Conservation (phyloP, 2,329 filamentous ascomycete species). For the Monilinia fructigena region DNA sequence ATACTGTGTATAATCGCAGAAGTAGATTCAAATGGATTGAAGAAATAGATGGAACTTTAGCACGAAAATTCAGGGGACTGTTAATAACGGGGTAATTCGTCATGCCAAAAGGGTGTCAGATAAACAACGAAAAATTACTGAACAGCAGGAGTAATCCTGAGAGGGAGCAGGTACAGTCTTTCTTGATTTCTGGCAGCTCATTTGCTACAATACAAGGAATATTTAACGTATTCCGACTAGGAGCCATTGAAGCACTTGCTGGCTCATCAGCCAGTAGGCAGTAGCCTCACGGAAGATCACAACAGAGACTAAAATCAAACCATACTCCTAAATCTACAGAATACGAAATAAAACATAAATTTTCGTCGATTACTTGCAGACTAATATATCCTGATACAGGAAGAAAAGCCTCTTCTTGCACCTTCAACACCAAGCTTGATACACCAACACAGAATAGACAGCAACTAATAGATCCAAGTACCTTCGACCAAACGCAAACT, state of each 20-base stretch:
- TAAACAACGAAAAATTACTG: background rate
- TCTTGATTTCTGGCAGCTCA: background rate
- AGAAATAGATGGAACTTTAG: background rate
- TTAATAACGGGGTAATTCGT: background rate
- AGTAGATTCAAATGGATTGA: background rate
- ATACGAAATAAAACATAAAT: background rate
- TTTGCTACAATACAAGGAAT: no score
- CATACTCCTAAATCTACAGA: background rate
- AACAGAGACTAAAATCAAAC: background rate
- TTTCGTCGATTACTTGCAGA: background rate
- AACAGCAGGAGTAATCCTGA: background rate
- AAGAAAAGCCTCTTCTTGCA: background rate
- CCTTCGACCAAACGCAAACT: background rate
- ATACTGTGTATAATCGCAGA: background rate
- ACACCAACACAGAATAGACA: conserved; percentile 10
- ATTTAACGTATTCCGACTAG: background rate
- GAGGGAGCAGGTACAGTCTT: background rate
- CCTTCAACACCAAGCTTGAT: conserved; percentile 8
- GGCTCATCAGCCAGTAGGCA: background rate
- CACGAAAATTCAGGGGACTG: background rate
- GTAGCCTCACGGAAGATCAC: background rate
- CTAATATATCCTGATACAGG: conserved; percentile 1
- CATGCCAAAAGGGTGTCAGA: background rate
- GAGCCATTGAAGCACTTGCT: conserved; percentile 7
- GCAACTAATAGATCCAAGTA: background rate